Evolutionary conservation across 495 filamentous ascomycete species (phyloP), one percentile per base, ranked within the genome.

Genomic region (Daldinia childiae): DNA sequence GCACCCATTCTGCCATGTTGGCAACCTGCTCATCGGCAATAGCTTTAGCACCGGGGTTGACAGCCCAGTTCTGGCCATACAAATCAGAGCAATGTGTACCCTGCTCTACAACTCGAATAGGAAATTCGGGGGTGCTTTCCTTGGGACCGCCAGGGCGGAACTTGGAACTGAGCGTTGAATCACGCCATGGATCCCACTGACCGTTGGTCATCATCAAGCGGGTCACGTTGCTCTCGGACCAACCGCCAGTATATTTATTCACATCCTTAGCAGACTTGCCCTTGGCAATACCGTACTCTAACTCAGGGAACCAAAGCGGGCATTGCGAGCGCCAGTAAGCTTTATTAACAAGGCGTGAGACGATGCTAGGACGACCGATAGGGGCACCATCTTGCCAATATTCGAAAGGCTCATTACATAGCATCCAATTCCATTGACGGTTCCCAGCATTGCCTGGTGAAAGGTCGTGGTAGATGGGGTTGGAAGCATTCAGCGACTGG

Each of bases 371-470:
- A 1, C 64, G 69, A 58, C 69, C 70, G 7, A 68, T 30, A 1
- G 88, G 88, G 5, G 88, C 85, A 38, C 85, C 87, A 52, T 76
- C 83, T 70, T 88, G 86, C 87, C 87, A 89, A 68, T 82, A 88
- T 68, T 80, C 85, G 58, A 88, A 74, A 36, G 90, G 88, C 78
- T 91, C 87, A 74, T 91, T 91, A 81, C 89, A 90, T 39, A 88
- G 78, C 75, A 91, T 81, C 88, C 87, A 90, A 66, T 82, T 76
- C 89, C 89, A 92, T 65, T 91, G 89, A 14, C 87, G 79, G 77
- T 90, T 80, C 48, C 78, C 72, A 6, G 68, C 67, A 75, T 90
- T 91, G 67, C 59, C 58, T 0, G 86, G 82, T 1, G 81, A 77
- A 15, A 80, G 73, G 67, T 92, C 88, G 32, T 85, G 85, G 77